Conservation (phyloP, 1,139 yeast species). For the Geotrichum fermentans region DNA sequence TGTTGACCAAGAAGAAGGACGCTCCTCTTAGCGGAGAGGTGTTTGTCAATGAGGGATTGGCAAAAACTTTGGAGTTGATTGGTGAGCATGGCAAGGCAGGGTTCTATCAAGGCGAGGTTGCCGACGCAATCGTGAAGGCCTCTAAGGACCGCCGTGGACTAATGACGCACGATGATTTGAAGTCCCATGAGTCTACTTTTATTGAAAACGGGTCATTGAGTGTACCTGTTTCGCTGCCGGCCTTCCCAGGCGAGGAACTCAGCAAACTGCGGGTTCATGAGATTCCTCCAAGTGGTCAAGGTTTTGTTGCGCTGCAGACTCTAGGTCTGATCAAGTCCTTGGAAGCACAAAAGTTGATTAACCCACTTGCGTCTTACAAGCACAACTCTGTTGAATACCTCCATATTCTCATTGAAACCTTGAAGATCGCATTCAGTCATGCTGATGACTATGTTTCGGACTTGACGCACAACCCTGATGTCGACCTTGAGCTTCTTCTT, state of each 20-base stretch:
- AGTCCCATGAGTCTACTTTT: conserved; percentile 51
- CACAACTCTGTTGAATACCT: conserved; percentile 72
- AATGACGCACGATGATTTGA: conserved; percentile 52
- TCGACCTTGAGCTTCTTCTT: conserved; percentile 40
- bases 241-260: not conserved
- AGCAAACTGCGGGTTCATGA: conserved; percentile 50
- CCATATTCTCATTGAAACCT: conserved; percentile 63
- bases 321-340: conserved; percentile 61
- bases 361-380: conserved; percentile 40
- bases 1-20: conserved; percentile 39
- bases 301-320: conserved; percentile 65
- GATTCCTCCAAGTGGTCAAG: conserved; percentile 81
- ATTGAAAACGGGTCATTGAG: conserved; percentile 52
- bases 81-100: conserved; percentile 59
- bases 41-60: conserved; percentile 50
- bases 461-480: conserved; percentile 32
- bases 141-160: conserved; percentile 53
- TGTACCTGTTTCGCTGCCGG: conserved; percentile 43
- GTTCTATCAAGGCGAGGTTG: conserved; percentile 64
- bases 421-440: conserved; percentile 70
- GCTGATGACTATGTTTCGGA: conserved; percentile 74
- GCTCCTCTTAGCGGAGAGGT: conserved; percentile 62
- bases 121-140: conserved; percentile 57
- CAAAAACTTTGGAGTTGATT: conserved; percentile 49
- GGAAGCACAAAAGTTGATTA: conserved; percentile 41